These are phyloP conservation scores for Arthrinium phaeospermum DNA, from an alignment of 2,329 filamentous ascomycete genomes.

Conservation along the genomic window DNA sequence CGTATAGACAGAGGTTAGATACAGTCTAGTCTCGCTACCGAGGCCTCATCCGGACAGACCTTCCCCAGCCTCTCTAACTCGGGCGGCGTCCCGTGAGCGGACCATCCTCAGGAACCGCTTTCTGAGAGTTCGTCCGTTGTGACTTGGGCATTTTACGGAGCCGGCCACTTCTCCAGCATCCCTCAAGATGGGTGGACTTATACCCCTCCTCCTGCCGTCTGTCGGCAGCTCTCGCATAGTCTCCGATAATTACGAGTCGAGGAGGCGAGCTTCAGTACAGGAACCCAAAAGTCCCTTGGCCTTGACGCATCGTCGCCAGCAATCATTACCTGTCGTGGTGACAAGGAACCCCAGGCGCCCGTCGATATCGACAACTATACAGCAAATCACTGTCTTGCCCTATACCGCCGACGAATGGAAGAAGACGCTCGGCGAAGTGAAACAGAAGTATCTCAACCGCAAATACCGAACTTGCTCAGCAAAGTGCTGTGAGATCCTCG, in stretches of 20 bases:
- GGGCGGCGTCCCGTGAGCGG: background rate
- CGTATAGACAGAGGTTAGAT: background rate
- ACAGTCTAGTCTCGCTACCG: background rate
- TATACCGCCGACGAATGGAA: constrained; percentile 57
- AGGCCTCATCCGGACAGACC: background rate
- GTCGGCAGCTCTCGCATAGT: constrained; percentile 17
- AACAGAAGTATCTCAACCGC: constrained; percentile 56
- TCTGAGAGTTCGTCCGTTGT: background rate
- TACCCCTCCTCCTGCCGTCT: constrained; percentile 35
- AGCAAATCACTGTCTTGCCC: constrained; percentile 42
- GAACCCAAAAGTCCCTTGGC: constrained; percentile 19
- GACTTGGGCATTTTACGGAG: background rate
- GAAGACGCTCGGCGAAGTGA: constrained; percentile 56
- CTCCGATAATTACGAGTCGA: constrained; percentile 7
- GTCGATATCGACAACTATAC: constrained; percentile 29
- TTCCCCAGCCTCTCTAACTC: constrained; percentile 1
- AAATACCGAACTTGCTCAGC: constrained; percentile 59
- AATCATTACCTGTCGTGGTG: constrained; percentile 32
- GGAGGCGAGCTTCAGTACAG: constrained; percentile 17
- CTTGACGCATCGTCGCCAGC: constrained; percentile 34
- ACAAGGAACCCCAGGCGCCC: constrained; percentile 30
- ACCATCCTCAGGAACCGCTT: background rate
- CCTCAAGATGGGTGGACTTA: constrained; percentile 33
- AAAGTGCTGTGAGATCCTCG: constrained; percentile 59
- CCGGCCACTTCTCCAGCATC: background rate